Evolutionary conservation across 768 basidiomycete species (phyloP).

Genomic region (Lentinula lateritia): DNA sequence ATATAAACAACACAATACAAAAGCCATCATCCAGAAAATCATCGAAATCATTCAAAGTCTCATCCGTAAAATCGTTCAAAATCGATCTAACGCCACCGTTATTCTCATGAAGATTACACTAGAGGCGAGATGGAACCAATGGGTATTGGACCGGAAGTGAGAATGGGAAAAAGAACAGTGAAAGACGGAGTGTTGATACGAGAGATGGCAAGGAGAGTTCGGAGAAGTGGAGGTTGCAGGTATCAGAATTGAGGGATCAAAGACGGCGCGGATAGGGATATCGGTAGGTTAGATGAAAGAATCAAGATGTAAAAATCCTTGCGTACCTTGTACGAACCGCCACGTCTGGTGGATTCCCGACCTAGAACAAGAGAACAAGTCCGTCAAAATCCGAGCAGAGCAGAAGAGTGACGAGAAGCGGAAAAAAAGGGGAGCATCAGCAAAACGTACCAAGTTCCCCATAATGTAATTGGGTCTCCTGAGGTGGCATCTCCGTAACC

Average conservation of each 20-base stretch:
- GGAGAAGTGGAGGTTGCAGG: no score
- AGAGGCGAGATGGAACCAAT: no score
- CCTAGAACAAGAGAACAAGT: not conserved
- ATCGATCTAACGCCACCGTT: no score
- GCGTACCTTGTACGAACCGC: slow-evolving; percentile 31
- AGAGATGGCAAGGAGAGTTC: no score
- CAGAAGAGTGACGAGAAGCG: not conserved
- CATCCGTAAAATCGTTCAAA: no score
- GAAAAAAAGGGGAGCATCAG: not conserved
- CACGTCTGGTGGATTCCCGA: slow-evolving; percentile 43
- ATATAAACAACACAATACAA: no score
- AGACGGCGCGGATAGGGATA: not conserved
- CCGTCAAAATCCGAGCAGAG: not conserved
- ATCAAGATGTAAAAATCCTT: not conserved
- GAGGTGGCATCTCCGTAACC: slow-evolving; percentile 37
- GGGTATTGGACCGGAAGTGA: no score
- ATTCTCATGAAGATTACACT: no score
- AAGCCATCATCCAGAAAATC: no score
- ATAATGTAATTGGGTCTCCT: slow-evolving; percentile 41
- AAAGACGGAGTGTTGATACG: no score
- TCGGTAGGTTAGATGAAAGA: not conserved
- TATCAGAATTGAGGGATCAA: not conserved
- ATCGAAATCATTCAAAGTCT: no score
- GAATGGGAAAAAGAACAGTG: no score
- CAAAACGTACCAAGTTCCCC: slow-evolving; percentile 39